Conservation (phyloP, 352 stramenopile species). For the Phytopythium oedochilum region DNA sequence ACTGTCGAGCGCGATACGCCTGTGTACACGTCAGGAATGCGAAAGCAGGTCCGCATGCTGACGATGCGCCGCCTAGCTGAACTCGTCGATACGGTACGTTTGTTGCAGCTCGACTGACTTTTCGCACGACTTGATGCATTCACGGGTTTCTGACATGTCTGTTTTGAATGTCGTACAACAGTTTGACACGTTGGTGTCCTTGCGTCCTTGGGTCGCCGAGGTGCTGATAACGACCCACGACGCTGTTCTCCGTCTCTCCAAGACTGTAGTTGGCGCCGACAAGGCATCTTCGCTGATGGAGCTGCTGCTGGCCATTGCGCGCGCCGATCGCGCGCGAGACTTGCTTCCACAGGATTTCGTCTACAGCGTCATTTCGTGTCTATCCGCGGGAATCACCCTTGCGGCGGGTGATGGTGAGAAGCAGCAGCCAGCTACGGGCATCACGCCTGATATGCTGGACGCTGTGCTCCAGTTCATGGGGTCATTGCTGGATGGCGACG, state of each 20-base stretch:
- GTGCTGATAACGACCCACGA: constrained; percentile 42
- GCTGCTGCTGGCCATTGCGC: constrained; percentile 58
- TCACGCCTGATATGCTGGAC: constrained; percentile 66
- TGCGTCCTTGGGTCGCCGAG: constrained; percentile 59
- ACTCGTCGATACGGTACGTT: constrained; percentile 54
- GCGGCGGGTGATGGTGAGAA: neutral
- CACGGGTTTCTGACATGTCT: neutral
- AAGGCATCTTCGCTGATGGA: constrained; percentile 80
- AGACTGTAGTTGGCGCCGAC: constrained; percentile 60
- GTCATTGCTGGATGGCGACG: constrained; percentile 74
- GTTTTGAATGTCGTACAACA: constrained; percentile 6
- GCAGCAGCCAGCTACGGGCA: constrained; percentile 22
- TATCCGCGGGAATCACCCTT: constrained; percentile 25
- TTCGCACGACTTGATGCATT: neutral
- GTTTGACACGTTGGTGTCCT: constrained; percentile 63
- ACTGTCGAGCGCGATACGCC: constrained; percentile 3
- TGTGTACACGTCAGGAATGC: constrained; percentile 31
- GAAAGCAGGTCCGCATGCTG: constrained; percentile 80
- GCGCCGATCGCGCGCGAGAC: constrained; percentile 31
- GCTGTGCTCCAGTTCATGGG: constrained; percentile 74
- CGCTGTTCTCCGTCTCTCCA: constrained; percentile 62
- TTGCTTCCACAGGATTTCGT: constrained; percentile 34
- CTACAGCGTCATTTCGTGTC: constrained; percentile 52
- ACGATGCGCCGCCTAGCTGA: constrained; percentile 70
- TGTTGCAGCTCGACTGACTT: neutral